phyloP scores from a whole-genome alignment of 2,329 filamentous ascomycete species.

The Hypoxylon rubiginosum region DNA sequence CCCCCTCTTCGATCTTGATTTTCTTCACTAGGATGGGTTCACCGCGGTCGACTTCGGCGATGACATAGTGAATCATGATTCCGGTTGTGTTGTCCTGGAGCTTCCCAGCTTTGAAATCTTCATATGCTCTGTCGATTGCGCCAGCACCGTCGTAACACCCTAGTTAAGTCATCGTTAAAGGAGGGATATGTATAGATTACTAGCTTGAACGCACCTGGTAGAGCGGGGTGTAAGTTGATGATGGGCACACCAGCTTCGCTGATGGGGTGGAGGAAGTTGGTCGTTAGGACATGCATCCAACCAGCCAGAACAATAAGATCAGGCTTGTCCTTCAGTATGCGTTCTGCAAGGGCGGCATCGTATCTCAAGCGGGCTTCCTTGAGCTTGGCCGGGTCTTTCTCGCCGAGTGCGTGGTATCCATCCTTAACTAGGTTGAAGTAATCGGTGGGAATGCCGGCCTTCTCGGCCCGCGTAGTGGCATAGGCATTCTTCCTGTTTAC shows the following conservation, averaged over 20 bases:
- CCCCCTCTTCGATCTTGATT: slow-evolving; percentile 69
- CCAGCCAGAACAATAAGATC: slow-evolving; percentile 85
- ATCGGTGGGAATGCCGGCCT: slow-evolving; percentile 75
- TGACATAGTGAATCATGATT: slow-evolving; percentile 82
- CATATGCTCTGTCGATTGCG: slow-evolving; percentile 78
- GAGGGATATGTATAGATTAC: slow-evolving; percentile 16
- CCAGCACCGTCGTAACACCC: slow-evolving; percentile 76
- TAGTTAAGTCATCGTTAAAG: slow-evolving; percentile 53
- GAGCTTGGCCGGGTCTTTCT: slow-evolving; percentile 69
- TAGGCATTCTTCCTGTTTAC: slow-evolving; percentile 64
- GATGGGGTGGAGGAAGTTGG: slow-evolving; percentile 77
- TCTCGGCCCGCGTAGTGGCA: slow-evolving; percentile 58
- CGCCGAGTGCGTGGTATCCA: slow-evolving; percentile 71
- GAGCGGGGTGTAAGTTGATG: slow-evolving; percentile 86
- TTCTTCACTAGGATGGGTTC: slow-evolving; percentile 73
- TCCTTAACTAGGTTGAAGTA: slow-evolving; percentile 87
- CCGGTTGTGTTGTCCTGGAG: slow-evolving; percentile 75
- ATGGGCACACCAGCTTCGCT: slow-evolving; percentile 72
- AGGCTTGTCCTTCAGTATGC: slow-evolving; percentile 74
- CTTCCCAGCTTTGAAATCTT: slow-evolving; percentile 68
- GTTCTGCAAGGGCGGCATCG: slow-evolving; percentile 79
- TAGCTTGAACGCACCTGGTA: slow-evolving; percentile 53
- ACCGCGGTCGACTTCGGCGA: slow-evolving; percentile 77
- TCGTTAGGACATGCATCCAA: slow-evolving; percentile 87
- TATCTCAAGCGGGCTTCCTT: slow-evolving; percentile 74